Conservation (phyloP, 106 monocot species). For the Acorus gramineus region DNA sequence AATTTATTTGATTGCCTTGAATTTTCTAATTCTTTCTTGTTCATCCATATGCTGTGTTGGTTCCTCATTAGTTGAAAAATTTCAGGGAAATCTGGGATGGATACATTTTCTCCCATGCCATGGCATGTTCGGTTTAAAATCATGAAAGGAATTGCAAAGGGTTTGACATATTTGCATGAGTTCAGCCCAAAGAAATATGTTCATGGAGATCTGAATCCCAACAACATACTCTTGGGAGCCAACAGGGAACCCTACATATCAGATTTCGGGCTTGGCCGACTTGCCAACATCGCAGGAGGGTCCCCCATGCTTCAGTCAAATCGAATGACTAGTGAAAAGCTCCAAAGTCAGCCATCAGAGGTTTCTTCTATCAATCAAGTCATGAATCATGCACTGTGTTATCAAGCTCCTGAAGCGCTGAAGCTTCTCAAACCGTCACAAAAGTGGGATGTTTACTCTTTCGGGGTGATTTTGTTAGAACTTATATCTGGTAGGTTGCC, state of each 20-base stretch:
- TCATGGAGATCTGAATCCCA: constrained; percentile 79
- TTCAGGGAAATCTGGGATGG: constrained; percentile 41
- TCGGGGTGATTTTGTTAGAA: constrained; percentile 67
- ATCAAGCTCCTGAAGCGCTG: constrained; percentile 79
- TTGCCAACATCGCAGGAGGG: constrained; percentile 52
- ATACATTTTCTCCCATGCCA: constrained; percentile 25
- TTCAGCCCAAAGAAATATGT: constrained; percentile 88
- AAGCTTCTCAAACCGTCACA: constrained; percentile 70
- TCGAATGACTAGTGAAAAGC: constrained; percentile 30
- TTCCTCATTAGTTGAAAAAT: background rate
- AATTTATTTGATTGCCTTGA: background rate
- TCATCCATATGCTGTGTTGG: background rate
- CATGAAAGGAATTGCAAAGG: constrained; percentile 65
- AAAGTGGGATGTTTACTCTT: constrained; percentile 92
- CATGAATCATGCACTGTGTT: constrained; percentile 32
- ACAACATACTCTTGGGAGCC: constrained; percentile 58
- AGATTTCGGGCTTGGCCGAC: constrained; percentile 68
- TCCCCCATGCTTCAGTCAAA: constrained; percentile 44
- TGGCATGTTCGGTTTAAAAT: constrained; percentile 66
- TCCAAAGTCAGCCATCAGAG: constrained; percentile 23
- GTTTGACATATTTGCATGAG: constrained; percentile 67
- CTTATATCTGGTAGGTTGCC: constrained; percentile 76
- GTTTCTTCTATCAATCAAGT: constrained; percentile 31
- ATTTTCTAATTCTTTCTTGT: background rate
- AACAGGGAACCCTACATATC: constrained; percentile 73